Evolutionary conservation across 495 filamentous ascomycete genomes (phyloP).

Genomic region (Penicillium taxi): DNA sequence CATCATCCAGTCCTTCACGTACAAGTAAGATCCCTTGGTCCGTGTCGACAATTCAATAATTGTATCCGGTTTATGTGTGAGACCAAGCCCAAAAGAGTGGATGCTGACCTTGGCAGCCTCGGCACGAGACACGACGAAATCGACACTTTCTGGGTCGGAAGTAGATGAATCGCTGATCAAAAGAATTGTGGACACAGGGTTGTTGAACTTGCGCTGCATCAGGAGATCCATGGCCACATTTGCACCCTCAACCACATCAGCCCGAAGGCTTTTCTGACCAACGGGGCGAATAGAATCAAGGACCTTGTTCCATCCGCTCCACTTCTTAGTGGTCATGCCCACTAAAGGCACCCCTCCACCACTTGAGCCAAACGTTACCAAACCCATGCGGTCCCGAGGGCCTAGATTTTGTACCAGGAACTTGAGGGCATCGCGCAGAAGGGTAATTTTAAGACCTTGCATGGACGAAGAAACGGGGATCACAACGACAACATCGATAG

Average conservation of each 20-base stretch:
- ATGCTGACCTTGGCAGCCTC: constrained; percentile 97
- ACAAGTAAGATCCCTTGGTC: constrained; percentile 95
- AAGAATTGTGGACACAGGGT: constrained; percentile 92
- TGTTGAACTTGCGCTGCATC: constrained; percentile 95
- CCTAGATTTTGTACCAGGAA: constrained; percentile 92
- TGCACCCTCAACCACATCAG: constrained; percentile 94
- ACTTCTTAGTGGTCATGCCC: constrained; percentile 93
- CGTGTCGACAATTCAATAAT: constrained; percentile 96
- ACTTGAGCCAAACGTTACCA: constrained; percentile 96
- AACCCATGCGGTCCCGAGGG: constrained; percentile 88
- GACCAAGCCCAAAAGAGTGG: constrained; percentile 90
- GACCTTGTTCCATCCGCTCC: constrained; percentile 85
- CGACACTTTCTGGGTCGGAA: constrained; percentile 89
- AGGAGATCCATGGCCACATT: constrained; percentile 98
- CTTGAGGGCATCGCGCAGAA: constrained; percentile 86
- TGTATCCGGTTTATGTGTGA: constrained; percentile 97
- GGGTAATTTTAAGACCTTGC: constrained; percentile 96
- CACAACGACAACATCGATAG: constrained; percentile 91
- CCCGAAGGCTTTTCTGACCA: constrained; percentile 91
- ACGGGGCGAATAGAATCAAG: constrained; percentile 85
- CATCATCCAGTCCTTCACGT: constrained; percentile 99
- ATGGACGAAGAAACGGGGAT: constrained; percentile 97
- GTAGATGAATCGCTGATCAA: constrained; percentile 99
- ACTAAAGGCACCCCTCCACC: constrained; percentile 89
- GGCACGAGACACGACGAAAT: constrained; percentile 96